Conservation (phyloP, 225 moss, liverwort and hornwort genomes). For the Climacium dendroides region DNA sequence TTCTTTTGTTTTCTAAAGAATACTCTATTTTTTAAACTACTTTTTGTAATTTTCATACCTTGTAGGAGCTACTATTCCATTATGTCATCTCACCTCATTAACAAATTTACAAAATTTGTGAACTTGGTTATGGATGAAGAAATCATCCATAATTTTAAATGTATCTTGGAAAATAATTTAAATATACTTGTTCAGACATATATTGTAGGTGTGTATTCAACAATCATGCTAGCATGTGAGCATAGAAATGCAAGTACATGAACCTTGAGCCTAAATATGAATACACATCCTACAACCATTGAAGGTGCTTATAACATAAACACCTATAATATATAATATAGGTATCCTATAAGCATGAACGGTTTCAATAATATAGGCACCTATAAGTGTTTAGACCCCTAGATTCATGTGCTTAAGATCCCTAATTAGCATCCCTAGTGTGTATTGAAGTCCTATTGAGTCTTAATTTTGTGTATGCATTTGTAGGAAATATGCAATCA, state of each 20-base stretch:
- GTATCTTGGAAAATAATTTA: not conserved
- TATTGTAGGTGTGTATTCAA: not conserved
- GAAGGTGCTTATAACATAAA: too few relatives aligned
- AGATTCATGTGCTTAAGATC: too few relatives aligned
- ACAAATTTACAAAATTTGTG: not conserved
- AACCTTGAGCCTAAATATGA: too few relatives aligned
- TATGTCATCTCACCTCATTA: not conserved
- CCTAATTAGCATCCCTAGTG: not conserved
- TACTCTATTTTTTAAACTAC: not conserved
- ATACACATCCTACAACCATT: too few relatives aligned
- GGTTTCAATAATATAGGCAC: too few relatives aligned
- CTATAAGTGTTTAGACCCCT: too few relatives aligned
- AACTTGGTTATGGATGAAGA: not conserved
- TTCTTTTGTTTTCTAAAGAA: not conserved
- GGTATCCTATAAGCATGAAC: too few relatives aligned
- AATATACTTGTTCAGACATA: fast-evolving
- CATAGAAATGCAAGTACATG: too few relatives aligned
- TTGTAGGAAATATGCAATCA: not conserved
- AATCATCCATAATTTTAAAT: not conserved
- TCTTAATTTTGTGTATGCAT: not conserved
- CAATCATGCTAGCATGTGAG: too few relatives aligned
- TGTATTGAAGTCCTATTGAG: not conserved
- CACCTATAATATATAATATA: too few relatives aligned
- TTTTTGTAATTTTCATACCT: fast-evolving
- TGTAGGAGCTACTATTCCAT: not conserved